phyloP scores from a whole-genome alignment of 495 filamentous ascomycete genomes.

The Podospora appendiculata region DNA sequence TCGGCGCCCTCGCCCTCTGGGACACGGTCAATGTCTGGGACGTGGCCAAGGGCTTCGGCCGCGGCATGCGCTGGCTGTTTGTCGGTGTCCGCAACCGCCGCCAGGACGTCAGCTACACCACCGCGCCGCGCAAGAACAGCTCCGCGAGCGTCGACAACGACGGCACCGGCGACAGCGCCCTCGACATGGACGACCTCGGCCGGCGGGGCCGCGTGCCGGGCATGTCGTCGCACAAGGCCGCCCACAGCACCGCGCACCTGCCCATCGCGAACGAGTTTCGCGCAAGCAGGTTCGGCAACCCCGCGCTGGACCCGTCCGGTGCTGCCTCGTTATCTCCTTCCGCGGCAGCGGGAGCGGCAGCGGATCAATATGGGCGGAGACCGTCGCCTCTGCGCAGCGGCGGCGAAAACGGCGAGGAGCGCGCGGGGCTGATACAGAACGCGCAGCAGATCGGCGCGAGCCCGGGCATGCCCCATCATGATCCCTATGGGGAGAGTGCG shows the following conservation, averaged over 20 bases:
- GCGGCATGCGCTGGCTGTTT: constrained; percentile 74
- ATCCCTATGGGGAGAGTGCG: not conserved
- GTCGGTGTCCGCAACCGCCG: constrained; percentile 54
- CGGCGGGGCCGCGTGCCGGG: constrained; percentile 10
- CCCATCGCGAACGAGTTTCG: constrained; percentile 38
- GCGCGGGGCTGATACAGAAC: constrained; percentile 37
- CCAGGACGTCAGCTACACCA: constrained; percentile 34
- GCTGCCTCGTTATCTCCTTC: too few species aligned
- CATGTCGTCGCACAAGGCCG: constrained; percentile 16
- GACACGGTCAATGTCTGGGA: constrained; percentile 83
- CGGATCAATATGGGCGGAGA: constrained; percentile 9
- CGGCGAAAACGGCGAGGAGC: constrained; percentile 28
- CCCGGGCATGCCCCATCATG: not conserved
- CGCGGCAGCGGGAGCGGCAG: constrained; percentile 12
- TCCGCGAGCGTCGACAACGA: not conserved
- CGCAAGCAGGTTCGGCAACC: constrained; percentile 17
- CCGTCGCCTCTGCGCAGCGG: constrained; percentile 7
- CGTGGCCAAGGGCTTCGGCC: constrained; percentile 66
- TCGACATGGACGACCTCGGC: constrained; percentile 25
- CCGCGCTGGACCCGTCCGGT: not conserved
- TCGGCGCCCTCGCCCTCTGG: constrained; percentile 51
- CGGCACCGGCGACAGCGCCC: not conserved
- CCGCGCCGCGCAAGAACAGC: constrained; percentile 4
- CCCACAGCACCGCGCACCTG: constrained; percentile 25
- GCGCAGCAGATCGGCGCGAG: constrained; percentile 33